Evolutionary conservation across 176 grass and related monocot species (phyloP).

Genomic region (Musa schizocarpa): DNA sequence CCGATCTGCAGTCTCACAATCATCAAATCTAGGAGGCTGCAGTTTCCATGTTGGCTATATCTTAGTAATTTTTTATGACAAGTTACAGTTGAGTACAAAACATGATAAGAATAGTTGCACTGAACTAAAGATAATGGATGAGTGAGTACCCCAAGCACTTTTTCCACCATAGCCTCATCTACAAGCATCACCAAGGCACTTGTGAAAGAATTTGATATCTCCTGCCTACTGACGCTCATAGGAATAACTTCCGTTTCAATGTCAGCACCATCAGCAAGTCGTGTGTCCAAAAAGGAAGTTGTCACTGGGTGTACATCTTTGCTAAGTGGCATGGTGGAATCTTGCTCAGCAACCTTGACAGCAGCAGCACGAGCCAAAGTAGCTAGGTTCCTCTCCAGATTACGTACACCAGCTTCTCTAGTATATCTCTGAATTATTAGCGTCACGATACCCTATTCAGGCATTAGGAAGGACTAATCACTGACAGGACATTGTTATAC

Average conservation of each 20-base stretch:
- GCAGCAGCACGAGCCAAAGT: constrained; percentile 82
- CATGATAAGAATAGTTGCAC: not conserved
- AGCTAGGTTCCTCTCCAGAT: constrained; percentile 79
- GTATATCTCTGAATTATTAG: constrained; percentile 92
- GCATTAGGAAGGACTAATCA: not conserved
- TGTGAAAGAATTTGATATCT: constrained; percentile 67
- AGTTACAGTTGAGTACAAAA: not conserved
- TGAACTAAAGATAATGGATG: constrained; percentile 5
- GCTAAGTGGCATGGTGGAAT: constrained; percentile 33
- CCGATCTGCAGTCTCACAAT: constrained; percentile 67
- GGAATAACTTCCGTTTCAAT: constrained; percentile 99
- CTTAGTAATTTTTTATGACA: not conserved
- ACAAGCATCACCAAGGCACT: constrained; percentile 53
- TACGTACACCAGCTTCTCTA: constrained; percentile 89
- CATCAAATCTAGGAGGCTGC: constrained; percentile 94
- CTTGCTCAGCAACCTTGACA: constrained; percentile 84
- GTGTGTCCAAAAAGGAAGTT: constrained; percentile 56
- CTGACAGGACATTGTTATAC: not conserved
- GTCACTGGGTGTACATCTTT: constrained; percentile 47
- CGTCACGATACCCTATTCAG: constrained; percentile 57
- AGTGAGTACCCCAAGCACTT: constrained; percentile 90
- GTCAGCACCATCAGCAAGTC: constrained; percentile 59
- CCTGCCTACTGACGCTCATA: constrained; percentile 55
- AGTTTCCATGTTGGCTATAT: constrained; percentile 16
- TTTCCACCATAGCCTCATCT: constrained; percentile 86